Conservation (phyloP, 2,329 filamentous ascomycete species). For the Paramyrothecium sp. region DNA sequence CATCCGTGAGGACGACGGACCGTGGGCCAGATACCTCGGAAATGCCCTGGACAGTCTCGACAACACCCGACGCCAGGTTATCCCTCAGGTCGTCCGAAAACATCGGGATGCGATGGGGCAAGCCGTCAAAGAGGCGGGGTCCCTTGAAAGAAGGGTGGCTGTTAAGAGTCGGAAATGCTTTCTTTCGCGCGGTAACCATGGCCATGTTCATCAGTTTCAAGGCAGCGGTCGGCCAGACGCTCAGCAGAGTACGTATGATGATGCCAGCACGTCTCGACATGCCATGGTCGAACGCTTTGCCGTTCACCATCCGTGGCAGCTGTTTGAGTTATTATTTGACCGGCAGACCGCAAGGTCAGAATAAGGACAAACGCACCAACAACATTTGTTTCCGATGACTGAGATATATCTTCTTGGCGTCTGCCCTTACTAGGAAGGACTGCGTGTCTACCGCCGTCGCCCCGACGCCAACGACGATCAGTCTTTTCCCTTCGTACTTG, state of each 20-base stretch:
- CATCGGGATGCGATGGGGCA: too few relatives aligned
- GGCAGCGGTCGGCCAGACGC: constrained; percentile 9
- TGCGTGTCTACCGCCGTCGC: constrained; percentile 29
- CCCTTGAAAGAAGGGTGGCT: constrained; percentile 10
- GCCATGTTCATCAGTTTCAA: constrained; percentile 14
- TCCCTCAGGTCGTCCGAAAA: too few relatives aligned
- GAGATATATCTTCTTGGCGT: constrained; percentile 36
- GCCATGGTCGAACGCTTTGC: constrained; percentile 30
- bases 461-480: constrained; percentile 44
- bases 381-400: constrained; percentile 35
- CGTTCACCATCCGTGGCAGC: constrained; percentile 19
- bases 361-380: constrained; percentile 23
- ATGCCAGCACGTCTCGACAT: constrained; percentile 26
- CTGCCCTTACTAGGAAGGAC: constrained; percentile 26
- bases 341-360: not conserved
- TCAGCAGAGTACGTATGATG: constrained; percentile 12
- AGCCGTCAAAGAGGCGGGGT: not conserved
- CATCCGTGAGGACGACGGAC: constrained; percentile 25
- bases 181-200: constrained; percentile 12
- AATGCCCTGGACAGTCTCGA: constrained; percentile 24
- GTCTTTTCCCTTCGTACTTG: constrained; percentile 37
- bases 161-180: constrained; percentile 16
- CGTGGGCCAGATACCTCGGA: constrained; percentile 24
- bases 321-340: too few relatives aligned
- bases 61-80: constrained; percentile 7